Base-by-base conservation (phyloP, 1,139 yeast species). In the Suhomyces yuchorum region DNA sequence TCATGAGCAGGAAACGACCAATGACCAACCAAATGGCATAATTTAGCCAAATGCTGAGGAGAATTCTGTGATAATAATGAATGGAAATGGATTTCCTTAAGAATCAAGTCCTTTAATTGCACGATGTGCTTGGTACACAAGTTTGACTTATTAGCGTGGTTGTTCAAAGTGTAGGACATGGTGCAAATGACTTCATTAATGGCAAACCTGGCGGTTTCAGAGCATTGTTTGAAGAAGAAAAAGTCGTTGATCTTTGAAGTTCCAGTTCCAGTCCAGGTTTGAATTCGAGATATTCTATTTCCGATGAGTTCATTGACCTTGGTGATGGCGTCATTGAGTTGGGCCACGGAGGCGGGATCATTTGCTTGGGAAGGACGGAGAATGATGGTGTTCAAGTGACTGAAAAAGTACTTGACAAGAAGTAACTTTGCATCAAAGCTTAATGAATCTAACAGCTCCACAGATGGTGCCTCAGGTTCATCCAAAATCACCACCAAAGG, bases 1-100 rank as follows among this genome's bases (percentile, higher is more conserved):
- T 81, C 81, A 62, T 85, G 91, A 1, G 92, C 89, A 17, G 85
- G 84, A 61, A 86, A 86, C 47, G 81, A 79, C 80, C 80, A 76
- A 54, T 68, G 73, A 19, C 79, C 79, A 7, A 75, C 75, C 37
- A 67, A 59, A 51, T 69, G 70, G 44, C 62, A 55, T 17, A 63
- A 51, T 12, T 39, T 48, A 7, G 55, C 46, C 39, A 71, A 59
- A 51, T 70, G 74, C 11, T 51, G 51, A 8, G 62, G 54, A 1
- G 62, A 49, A 52, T 60, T 56, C 43, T 68, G 55, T 6, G 61
- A 52, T 45, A 75, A 62, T 47, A 75, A 57, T 17, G 53, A 46
- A 32, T 57, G 48, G 58, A 78, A 80, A 53, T 75, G 73, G 39
- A 81, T 67, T 46, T 73, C 77, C 4, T 60, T 41, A 35, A 72